A percentile compares a stretch with the other conserved stretches of the same genome.
These are phyloP conservation scores for Solanum piurae DNA, from an alignment of 257 asterid genomes.

Conservation along the genomic window DNA sequence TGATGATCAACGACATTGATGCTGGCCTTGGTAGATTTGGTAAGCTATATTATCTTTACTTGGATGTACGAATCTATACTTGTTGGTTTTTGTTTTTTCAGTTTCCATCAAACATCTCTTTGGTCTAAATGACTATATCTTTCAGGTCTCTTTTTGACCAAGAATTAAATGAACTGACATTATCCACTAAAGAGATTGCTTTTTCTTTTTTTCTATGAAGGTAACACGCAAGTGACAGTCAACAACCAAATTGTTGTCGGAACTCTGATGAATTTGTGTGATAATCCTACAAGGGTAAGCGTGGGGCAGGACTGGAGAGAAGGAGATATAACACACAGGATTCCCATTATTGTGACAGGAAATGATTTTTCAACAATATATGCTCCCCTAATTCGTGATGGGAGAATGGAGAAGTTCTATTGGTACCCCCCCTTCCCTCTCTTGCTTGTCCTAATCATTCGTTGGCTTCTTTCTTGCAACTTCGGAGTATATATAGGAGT, in stretches of 20 bases:
- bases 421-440: slow-evolving; percentile 33
- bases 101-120: not conserved
- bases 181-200: not conserved
- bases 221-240: slow-evolving; percentile 86
- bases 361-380: slow-evolving; percentile 73
- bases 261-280: slow-evolving; percentile 77
- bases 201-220: slow-evolving; percentile 25
- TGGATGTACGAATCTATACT: not conserved
- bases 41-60: slow-evolving; percentile 23
- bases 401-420: slow-evolving; percentile 96
- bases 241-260: slow-evolving; percentile 95
- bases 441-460: not conserved
- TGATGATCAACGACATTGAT: slow-evolving; percentile 93
- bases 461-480: not conserved
- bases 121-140: not conserved
- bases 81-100: not conserved
- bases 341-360: slow-evolving; percentile 85
- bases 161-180: slow-evolving; percentile 4
- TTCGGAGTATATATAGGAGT: not conserved
- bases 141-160: not conserved
- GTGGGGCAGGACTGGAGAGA: slow-evolving; percentile 91
- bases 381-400: slow-evolving; percentile 87
- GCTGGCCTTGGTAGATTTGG: slow-evolving; percentile 98
- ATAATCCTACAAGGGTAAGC: slow-evolving; percentile 93
- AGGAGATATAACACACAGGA: slow-evolving; percentile 52